These are phyloP conservation scores for Metarhizium sp. DNA, from an alignment of 2,329 filamentous ascomycete genomes.

Conservation along the genomic window DNA sequence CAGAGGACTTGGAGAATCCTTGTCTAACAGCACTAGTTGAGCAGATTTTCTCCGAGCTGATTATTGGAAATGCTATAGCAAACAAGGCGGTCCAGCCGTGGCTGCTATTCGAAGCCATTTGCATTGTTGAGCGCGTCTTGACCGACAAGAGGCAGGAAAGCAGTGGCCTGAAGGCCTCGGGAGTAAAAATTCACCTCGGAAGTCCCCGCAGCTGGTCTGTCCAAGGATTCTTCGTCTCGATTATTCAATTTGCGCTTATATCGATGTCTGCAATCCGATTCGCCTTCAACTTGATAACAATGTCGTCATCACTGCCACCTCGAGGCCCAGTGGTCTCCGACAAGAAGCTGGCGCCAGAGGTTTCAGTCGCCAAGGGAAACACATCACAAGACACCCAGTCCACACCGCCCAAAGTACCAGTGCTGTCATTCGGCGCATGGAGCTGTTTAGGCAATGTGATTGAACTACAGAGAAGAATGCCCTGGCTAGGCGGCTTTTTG, in stretches of 20 bases:
- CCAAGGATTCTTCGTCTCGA: conserved; percentile 42
- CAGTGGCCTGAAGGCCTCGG: background rate
- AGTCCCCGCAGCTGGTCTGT: conserved; percentile 26
- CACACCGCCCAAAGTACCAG: conserved; percentile 40
- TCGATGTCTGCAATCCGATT: conserved; percentile 57
- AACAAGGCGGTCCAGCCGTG: conserved; percentile 78
- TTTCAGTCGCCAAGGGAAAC: conserved; percentile 1
- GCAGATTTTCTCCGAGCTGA: conserved; percentile 83
- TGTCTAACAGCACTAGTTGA: conserved; percentile 76
- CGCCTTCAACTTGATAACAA: conserved; percentile 53
- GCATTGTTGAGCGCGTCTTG: conserved; percentile 51
- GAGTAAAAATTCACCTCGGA: conserved; percentile 5
- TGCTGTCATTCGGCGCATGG: conserved; percentile 72
- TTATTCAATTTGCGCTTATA: conserved; percentile 45
- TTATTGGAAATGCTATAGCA: conserved; percentile 72
- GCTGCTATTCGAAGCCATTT: conserved; percentile 78
- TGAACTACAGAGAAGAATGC: conserved; percentile 73
- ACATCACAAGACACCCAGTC: background rate
- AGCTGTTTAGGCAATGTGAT: conserved; percentile 62
- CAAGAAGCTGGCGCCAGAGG: conserved; percentile 5
- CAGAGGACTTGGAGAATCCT: conserved; percentile 82
- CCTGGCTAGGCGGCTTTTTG: conserved; percentile 72
- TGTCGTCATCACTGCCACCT: conserved; percentile 57
- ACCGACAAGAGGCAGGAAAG: conserved; percentile 18
- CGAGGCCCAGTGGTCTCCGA: conserved; percentile 25